Percentiles rank a stretch among this genome's conserved stretches.
Evolutionary conservation across 257 asterid species (phyloP).

Genomic region (Gynochthodes officinalis): DNA sequence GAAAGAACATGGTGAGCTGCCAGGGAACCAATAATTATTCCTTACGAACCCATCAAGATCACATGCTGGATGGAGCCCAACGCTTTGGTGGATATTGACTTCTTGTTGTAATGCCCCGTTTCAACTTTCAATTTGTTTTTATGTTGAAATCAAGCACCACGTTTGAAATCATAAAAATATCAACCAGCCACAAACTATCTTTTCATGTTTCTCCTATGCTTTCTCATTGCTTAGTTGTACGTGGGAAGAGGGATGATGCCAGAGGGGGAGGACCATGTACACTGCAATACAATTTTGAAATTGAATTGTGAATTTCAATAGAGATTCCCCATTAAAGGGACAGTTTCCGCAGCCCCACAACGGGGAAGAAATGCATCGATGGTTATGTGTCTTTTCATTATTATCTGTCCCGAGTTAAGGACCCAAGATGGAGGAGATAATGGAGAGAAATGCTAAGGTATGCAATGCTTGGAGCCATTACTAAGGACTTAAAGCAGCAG

Average conservation of each 20-base stretch:
- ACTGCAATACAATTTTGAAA: not conserved
- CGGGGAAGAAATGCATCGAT: no score
- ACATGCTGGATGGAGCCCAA: conserved; percentile 52
- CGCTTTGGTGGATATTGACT: conserved; percentile 38
- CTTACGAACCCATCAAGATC: conserved; percentile 46
- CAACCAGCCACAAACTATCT: not conserved
- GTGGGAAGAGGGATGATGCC: no score
- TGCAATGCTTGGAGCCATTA: no score
- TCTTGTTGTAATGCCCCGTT: conserved; percentile 4
- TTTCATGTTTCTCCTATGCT: not conserved
- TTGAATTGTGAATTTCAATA: not conserved
- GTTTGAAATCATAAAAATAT: conserved; percentile 10
- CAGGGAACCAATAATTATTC: conserved; percentile 37
- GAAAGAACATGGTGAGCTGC: conserved; percentile 11
- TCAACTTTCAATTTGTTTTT: not conserved
- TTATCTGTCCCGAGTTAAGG: not conserved
- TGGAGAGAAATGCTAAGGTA: no score
- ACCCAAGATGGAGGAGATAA: not conserved
- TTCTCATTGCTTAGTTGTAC: conserved; percentile 3
- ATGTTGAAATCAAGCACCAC: not conserved
- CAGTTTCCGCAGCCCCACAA: not conserved
- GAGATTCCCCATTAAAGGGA: not conserved
- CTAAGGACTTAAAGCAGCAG: no score
- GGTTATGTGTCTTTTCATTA: no score
- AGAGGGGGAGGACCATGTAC: conserved; percentile 3